Percentiles rank a stretch among this genome's conserved stretches.
These are phyloP conservation scores for Saksenaea vasiformis DNA, from an alignment of 371 early-diverging fungal species.

Conservation along the genomic window DNA sequence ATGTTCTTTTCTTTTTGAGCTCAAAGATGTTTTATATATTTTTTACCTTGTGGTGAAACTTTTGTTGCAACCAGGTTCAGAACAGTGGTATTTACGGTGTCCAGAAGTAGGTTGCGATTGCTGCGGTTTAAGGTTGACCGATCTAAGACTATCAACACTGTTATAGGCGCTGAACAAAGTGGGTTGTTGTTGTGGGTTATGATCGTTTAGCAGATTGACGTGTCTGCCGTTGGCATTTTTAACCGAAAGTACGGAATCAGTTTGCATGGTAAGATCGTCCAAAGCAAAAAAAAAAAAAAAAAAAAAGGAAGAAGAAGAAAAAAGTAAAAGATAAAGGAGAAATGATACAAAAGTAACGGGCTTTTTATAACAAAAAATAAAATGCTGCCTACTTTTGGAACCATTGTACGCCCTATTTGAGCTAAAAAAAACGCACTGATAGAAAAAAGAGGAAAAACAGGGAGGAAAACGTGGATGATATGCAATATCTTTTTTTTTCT, in stretches of 20 bases:
- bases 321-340: not conserved
- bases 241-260: conserved; percentile 1
- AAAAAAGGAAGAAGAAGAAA: not conserved
- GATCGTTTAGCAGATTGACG: conserved; percentile 7
- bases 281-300: conserved; percentile 2
- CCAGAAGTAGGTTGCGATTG: not conserved
- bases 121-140: not conserved
- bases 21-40: not conserved
- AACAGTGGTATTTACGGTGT: conserved; percentile 55
- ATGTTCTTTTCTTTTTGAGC: too few species aligned
- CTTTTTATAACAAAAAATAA: not conserved
- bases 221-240: conserved; percentile 9
- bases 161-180: not conserved
- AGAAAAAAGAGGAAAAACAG: conserved; percentile 8
- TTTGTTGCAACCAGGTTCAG: conserved; percentile 55
- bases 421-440: not conserved
- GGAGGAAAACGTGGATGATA: not conserved
- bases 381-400: not conserved
- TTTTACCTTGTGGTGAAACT: conserved; percentile 60
- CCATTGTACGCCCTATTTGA: not conserved
- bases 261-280: conserved; percentile 1
- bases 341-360: not conserved
- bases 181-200: not conserved
- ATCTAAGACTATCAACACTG: conserved; percentile 1
- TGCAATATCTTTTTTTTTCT: not conserved